These are phyloP conservation scores for Xylaria sp. DNA, from an alignment of 2,329 filamentous ascomycete genomes.

Conservation along the genomic window DNA sequence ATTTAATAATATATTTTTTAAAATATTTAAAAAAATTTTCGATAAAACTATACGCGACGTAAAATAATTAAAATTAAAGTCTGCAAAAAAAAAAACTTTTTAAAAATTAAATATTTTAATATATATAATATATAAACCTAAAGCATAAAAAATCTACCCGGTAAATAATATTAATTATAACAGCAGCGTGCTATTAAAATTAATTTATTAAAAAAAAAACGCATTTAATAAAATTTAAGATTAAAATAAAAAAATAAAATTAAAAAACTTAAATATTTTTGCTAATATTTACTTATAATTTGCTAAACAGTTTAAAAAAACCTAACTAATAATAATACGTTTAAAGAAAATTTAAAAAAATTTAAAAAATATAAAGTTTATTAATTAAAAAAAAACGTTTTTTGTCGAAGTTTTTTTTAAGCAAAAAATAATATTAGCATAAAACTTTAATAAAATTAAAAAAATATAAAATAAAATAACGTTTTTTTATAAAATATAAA, in stretches of 20 bases:
- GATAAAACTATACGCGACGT: neutral
- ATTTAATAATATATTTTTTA: slow-evolving; percentile 9
- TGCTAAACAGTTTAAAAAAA: neutral
- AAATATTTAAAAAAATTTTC: neutral
- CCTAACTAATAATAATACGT: neutral
- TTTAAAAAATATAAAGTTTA: neutral
- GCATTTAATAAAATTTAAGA: neutral
- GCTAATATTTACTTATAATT: neutral
- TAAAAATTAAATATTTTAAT: neutral
- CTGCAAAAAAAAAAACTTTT: neutral
- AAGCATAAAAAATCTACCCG: neutral
- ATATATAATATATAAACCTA: neutral
- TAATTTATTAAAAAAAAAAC: neutral
- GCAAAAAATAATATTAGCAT: neutral
- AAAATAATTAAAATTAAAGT: neutral
- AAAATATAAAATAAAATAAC: neutral
- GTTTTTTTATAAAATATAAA: neutral
- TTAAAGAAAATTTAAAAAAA: neutral
- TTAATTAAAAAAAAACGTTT: neutral
- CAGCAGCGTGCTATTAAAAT: neutral
- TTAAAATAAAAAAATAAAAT: neutral
- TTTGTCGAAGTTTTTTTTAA: neutral
- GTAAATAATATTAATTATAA: neutral
- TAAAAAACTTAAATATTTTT: neutral
- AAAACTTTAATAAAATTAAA: neutral